Evolutionary conservation across 176 grass and related monocot species (phyloP).

Genomic region (Zoysia pacifica): DNA sequence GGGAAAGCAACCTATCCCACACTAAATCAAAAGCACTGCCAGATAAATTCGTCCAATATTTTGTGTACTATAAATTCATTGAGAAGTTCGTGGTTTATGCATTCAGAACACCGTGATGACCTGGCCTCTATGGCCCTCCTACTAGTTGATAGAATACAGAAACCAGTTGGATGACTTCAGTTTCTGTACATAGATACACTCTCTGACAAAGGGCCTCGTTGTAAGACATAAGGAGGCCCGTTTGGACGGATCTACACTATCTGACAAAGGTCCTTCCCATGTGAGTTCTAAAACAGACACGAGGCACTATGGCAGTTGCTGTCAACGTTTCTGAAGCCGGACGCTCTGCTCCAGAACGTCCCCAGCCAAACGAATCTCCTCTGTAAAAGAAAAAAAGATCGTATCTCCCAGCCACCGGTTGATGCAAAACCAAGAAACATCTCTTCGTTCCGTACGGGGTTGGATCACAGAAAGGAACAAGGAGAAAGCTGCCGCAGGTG

Average conservation of each 20-base stretch:
- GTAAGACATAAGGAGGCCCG: too few species aligned
- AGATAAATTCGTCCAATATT: background rate
- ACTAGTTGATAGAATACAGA: background rate
- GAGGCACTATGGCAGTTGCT: background rate
- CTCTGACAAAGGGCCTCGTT: background rate
- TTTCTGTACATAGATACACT: background rate
- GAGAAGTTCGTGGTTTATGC: background rate
- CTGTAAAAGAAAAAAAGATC: background rate
- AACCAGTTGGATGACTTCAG: background rate
- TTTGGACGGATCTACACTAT: background rate
- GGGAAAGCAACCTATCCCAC: constrained; percentile 7
- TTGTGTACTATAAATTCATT: background rate
- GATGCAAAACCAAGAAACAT: background rate
- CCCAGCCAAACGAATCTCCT: background rate
- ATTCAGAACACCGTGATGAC: background rate
- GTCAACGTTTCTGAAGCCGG: background rate
- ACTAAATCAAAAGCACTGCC: background rate
- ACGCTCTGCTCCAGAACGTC: background rate
- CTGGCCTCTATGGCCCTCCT: background rate
- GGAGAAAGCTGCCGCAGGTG: background rate
- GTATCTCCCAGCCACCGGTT: background rate
- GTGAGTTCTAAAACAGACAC: background rate
- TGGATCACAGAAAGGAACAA: background rate
- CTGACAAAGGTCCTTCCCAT: background rate
- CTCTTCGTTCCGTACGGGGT: background rate